Percentiles rank a stretch among this genome's conserved stretches.
Conservation (phyloP, 192 early-diverging fungal genomes). For the Kappamyces sp. region DNA sequence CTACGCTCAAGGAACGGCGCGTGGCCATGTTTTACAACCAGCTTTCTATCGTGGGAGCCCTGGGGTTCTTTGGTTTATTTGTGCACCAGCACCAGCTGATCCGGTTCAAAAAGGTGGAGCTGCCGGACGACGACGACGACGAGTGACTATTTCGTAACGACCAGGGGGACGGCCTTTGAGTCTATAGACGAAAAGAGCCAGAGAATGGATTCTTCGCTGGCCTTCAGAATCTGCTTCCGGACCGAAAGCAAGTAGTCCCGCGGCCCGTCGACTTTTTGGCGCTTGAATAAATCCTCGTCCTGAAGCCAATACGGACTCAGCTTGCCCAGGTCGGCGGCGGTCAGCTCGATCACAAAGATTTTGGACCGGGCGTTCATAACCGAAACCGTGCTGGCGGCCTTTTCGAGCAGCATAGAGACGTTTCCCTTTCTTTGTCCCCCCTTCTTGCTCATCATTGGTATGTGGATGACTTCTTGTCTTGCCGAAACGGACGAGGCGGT, state of each 20-base stretch:
- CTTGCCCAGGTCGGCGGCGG: slow-evolving; percentile 18
- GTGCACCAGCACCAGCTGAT: not conserved
- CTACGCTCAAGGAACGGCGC: slow-evolving; percentile 21
- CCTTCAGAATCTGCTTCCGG: slow-evolving; percentile 20
- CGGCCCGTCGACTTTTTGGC: slow-evolving; percentile 2
- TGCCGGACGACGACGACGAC: not conserved
- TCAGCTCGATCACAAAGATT: slow-evolving; percentile 33
- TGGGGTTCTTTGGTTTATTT: slow-evolving; percentile 32
- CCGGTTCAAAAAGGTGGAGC: not conserved
- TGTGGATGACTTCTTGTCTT: slow-evolving; percentile 11
- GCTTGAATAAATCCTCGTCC: slow-evolving; percentile 35
- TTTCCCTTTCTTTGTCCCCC: slow-evolving; percentile 19
- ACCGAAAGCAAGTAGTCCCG: slow-evolving; percentile 20
- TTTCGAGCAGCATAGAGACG: slow-evolving; percentile 13
- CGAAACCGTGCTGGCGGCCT: slow-evolving; percentile 18
- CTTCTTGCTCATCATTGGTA: slow-evolving; percentile 18
- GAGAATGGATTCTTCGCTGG: slow-evolving; percentile 6
- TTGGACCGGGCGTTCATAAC: slow-evolving; percentile 14
- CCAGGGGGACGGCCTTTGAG: slow-evolving; percentile 2
- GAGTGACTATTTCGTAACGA: not conserved
- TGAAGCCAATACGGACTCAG: slow-evolving; percentile 20
- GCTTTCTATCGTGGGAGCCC: slow-evolving; percentile 27
- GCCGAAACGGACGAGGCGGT: slow-evolving; percentile 12
- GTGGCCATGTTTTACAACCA: slow-evolving; percentile 23
- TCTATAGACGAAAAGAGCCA: slow-evolving; percentile 12